Percentiles rank a stretch among this genome's conserved stretches.
Conservation (phyloP, 1,284 basidiomycete genomes). For the Puccinia coronata region DNA sequence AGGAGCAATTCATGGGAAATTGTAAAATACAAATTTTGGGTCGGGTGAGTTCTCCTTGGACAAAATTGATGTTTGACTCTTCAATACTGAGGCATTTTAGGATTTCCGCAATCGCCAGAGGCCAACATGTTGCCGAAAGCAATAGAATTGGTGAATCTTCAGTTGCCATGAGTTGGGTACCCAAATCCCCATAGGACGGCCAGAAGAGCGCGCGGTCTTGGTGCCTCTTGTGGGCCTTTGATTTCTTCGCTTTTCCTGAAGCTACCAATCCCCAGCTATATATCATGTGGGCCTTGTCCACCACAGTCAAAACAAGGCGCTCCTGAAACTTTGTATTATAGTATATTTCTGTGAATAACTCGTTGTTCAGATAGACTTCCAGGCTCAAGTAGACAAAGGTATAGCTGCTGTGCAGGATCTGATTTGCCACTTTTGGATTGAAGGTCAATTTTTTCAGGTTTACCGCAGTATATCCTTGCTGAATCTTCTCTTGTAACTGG, state of each 20-base stretch:
- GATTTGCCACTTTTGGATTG: neutral
- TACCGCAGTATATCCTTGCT: neutral
- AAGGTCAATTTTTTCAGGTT: neutral
- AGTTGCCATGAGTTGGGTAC: neutral
- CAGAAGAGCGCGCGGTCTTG: neutral
- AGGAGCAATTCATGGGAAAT: neutral
- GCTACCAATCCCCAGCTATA: neutral
- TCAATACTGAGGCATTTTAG: neutral
- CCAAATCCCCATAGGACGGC: neutral
- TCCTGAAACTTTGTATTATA: neutral
- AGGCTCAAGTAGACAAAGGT: neutral
- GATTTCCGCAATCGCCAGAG: neutral
- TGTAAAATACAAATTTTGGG: neutral
- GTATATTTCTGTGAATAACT: neutral
- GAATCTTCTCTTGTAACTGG: neutral
- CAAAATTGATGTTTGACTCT: neutral
- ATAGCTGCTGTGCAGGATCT: neutral
- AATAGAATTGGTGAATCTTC: neutral
- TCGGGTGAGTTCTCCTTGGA: neutral
- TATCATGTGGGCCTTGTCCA: neutral
- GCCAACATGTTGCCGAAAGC: neutral
- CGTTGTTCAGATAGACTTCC: neutral
- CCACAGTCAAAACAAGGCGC: neutral
- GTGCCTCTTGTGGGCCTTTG: neutral
- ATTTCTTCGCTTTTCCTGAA: neutral